These are phyloP conservation scores for Trichophyton mentagrophytes DNA, from an alignment of 2,329 filamentous ascomycete species.

Conservation along the genomic window DNA sequence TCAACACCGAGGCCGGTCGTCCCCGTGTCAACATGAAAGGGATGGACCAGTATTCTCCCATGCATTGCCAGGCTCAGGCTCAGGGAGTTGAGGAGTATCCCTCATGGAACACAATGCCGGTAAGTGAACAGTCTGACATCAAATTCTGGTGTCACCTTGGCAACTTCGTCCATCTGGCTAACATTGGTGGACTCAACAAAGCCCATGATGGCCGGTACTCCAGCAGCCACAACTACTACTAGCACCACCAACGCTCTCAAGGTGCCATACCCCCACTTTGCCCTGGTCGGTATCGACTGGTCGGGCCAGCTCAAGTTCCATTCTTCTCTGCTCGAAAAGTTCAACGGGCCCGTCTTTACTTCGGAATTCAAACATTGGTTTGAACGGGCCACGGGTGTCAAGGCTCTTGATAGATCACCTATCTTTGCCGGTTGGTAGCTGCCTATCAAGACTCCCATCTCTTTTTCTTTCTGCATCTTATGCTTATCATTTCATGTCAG, in stretches of 20 bases:
- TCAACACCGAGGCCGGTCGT: slow-evolving; percentile 2
- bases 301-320: slow-evolving; percentile 9
- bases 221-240: neutral
- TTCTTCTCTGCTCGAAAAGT: slow-evolving; percentile 9
- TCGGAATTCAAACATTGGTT: slow-evolving; percentile 9
- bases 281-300: slow-evolving; percentile 10
- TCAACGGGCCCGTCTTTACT: slow-evolving; percentile 9
- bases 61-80: neutral
- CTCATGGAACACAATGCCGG: slow-evolving; percentile 6
- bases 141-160: neutral
- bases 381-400: slow-evolving; percentile 6
- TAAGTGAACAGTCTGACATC: slow-evolving; percentile 5
- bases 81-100: slow-evolving; percentile 2
- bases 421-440: neutral
- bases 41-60: neutral
- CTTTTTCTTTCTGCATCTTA: neutral
- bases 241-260: neutral
- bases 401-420: neutral
- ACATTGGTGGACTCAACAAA: neutral
- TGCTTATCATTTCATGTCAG: neutral
- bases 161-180: neutral
- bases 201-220: slow-evolving; percentile 1
- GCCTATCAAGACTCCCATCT: neutral
- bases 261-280: slow-evolving; percentile 10
- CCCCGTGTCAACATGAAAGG: slow-evolving; percentile 1